These are phyloP conservation scores for Acacia confusa DNA, from an alignment of 306 rosid species.

Conservation along the genomic window DNA sequence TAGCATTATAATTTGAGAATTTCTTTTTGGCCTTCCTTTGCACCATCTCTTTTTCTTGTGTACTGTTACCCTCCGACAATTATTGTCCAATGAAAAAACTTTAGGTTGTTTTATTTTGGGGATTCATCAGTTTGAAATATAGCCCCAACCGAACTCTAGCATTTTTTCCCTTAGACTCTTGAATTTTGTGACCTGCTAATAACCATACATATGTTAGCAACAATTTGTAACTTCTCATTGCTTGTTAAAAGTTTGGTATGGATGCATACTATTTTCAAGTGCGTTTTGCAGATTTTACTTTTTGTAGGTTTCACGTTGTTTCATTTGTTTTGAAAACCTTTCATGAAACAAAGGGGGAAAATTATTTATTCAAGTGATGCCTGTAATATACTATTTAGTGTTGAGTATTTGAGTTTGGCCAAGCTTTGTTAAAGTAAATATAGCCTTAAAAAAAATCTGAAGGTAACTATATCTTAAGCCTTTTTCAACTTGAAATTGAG, in stretches of 20 bases:
- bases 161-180: conserved; percentile 15
- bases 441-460: neutral
- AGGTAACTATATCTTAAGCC: conserved; percentile 5
- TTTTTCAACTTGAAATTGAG: conserved; percentile 1
- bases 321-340: neutral
- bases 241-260: neutral
- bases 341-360: neutral
- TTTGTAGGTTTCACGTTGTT: neutral
- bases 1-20: conserved; percentile 1
- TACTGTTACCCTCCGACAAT: neutral
- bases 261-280: neutral
- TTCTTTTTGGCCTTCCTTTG: conserved; percentile 13
- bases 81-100: conserved; percentile 3
- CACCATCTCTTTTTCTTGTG: neutral
- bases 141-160: conserved; percentile 18
- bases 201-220: conserved; percentile 2
- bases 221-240: neutral
- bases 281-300: neutral
- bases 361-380: conserved; percentile 10
- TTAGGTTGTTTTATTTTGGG: conserved; percentile 24
- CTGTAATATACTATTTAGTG: neutral
- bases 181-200: conserved; percentile 1
- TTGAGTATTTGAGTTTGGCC: neutral
- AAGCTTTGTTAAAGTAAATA: neutral
- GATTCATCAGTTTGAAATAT: conserved; percentile 13